Evolutionary conservation across 2,329 filamentous ascomycete genomes (phyloP).

Genomic region (Colletotrichum sidae): DNA sequence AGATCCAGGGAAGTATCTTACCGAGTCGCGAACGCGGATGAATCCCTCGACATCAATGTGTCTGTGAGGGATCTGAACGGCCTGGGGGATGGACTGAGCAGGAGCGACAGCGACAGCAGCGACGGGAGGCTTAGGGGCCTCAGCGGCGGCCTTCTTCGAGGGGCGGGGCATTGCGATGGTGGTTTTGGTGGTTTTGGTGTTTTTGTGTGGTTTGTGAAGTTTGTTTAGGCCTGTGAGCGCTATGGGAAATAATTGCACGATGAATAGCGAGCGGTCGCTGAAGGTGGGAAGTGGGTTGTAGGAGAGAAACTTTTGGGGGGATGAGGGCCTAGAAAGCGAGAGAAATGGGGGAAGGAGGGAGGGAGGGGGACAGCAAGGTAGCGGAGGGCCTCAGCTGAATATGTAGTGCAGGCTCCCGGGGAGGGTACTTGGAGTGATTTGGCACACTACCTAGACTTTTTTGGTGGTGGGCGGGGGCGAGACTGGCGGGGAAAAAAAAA

Average conservation of each 20-base stretch:
- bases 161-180: slow-evolving; percentile 57
- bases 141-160: slow-evolving; percentile 55
- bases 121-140: slow-evolving; percentile 50
- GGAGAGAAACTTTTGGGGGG: slow-evolving; percentile 40
- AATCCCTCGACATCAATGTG: slow-evolving; percentile 80
- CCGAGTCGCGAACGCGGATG: slow-evolving; percentile 82
- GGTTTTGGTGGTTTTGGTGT: slow-evolving; percentile 33
- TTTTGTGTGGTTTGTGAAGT: not conserved
- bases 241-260: slow-evolving; percentile 32
- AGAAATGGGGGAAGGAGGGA: slow-evolving; percentile 38
- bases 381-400: slow-evolving; percentile 36
- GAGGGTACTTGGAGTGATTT: slow-evolving; percentile 36
- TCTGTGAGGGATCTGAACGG: slow-evolving; percentile 40
- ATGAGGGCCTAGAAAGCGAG: slow-evolving; percentile 29
- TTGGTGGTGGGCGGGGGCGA: slow-evolving; percentile 40
- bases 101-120: slow-evolving; percentile 48
- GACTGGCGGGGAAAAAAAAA: slow-evolving; percentile 41
- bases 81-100: slow-evolving; percentile 44
- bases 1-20: slow-evolving; percentile 60
- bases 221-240: slow-evolving; percentile 26
- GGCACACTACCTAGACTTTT: slow-evolving; percentile 6
- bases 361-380: slow-evolving; percentile 41
- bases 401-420: slow-evolving; percentile 35
- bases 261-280: slow-evolving; percentile 13
- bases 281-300: slow-evolving; percentile 41